Percentiles rank a stretch among this genome's conserved stretches.
phyloP scores from a whole-genome alignment of 2,329 filamentous ascomycete genomes.

The Trichoderma koningii region DNA sequence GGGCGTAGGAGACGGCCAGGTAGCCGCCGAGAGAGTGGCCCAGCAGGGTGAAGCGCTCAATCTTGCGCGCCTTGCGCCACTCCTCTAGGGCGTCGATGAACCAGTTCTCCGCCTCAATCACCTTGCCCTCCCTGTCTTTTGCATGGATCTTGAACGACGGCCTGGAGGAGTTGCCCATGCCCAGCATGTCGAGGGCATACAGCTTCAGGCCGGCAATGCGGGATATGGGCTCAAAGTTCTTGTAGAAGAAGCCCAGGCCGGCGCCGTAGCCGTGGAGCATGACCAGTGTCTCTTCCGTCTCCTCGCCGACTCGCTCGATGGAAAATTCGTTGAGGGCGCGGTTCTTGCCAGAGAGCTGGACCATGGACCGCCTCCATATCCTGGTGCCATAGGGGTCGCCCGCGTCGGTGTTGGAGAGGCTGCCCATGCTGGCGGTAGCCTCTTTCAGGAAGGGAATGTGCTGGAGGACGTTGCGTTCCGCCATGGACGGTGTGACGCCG shows the following conservation, averaged over 20 bases:
- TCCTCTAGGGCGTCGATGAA: conserved; percentile 96
- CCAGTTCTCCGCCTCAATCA: conserved; percentile 88
- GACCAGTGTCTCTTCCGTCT: conserved; percentile 81
- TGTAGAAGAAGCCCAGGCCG: conserved; percentile 96
- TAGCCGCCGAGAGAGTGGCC: conserved; percentile 95
- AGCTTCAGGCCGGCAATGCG: conserved; percentile 80
- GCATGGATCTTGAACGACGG: conserved; percentile 83
- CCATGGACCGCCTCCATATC: conserved; percentile 82
- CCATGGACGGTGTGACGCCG: conserved; percentile 75
- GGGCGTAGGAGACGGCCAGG: conserved; percentile 88
- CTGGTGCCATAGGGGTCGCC: conserved; percentile 81
- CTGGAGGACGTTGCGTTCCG: conserved; percentile 85
- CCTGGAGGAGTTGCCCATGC: conserved; percentile 86
- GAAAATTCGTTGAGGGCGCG: conserved; percentile 91
- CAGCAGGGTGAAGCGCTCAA: conserved; percentile 90
- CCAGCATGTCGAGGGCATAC: conserved; percentile 91
- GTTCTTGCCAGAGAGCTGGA: conserved; percentile 81
- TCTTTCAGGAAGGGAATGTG: conserved; percentile 81
- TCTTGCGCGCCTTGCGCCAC: conserved; percentile 84
- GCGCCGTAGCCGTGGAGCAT: conserved; percentile 98
- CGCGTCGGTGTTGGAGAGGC: conserved; percentile 46
- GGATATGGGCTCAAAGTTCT: conserved; percentile 89
- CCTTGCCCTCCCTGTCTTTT: conserved; percentile 77
- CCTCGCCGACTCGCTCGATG: conserved; percentile 78
- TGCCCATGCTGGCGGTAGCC: conserved; percentile 67